Base-by-base conservation (phyloP, 2,329 filamentous ascomycete genomes). In the Alternaria panax region DNA sequence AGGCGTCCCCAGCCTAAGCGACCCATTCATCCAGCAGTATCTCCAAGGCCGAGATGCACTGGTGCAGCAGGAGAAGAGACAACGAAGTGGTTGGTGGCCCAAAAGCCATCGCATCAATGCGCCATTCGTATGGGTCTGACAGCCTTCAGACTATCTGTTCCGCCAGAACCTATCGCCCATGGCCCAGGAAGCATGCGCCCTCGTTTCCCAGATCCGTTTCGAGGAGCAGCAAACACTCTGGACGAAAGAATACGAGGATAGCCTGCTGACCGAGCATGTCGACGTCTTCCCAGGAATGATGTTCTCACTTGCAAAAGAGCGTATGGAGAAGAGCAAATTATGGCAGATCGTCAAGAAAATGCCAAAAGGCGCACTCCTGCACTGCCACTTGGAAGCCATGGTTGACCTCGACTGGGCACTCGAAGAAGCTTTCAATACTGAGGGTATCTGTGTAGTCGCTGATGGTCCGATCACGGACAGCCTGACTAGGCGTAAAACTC, bases 361-460 rank as follows among this genome's bases (percentile, higher is more conserved):
- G 91, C 94, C 94, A 27, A 98, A 98, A 77, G 95, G 94, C 12
- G 85, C 89, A 8, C 82, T 96, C 28, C 80, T 96, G 60, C 93
- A 98, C 80, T 92, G 92, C 42, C 93, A 98, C 78, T 82, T 96
- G 74, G 92, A 96, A 77, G 92, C 93, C 69, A 96, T 96, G 88
- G 90, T 96, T 50, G 91, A 97, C 75, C 88, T 93, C 65, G 90
- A 92, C 73, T 96, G 88, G 81, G 80, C 97, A 7, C 84, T 96
- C 38, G 85, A 89, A 6, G 84, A 90, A 68, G 86, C 92, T 2
- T 83, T 98, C 63, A 81, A 83, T 11, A 90, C 88, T 0, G 87
- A 89, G 0, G 92, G 92, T 1, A 90, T 97, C 71, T 89, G 92
- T 77, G 86, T 97, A 60, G 78, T 78, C 20, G 85, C 88, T 14